Conservation (phyloP, 129 eudicot species). For the Escallonia herrerae region DNA sequence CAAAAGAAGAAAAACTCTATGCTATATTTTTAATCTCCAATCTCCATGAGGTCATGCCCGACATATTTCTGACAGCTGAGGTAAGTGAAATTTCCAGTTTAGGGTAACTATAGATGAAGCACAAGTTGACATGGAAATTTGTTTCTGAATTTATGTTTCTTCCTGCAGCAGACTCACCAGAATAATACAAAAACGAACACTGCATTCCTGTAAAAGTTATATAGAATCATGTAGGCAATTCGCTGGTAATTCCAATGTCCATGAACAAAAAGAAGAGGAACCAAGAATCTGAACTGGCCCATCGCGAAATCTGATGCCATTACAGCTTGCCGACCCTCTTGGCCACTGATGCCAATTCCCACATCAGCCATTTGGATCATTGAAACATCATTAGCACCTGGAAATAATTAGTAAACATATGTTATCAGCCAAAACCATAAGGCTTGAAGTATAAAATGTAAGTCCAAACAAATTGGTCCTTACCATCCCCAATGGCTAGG, state of each 20-base stretch:
- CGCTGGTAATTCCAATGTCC: slow-evolving; percentile 99
- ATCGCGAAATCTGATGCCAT: slow-evolving; percentile 99
- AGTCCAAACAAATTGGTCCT: slow-evolving; percentile 5
- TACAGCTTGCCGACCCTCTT: slow-evolving; percentile 99
- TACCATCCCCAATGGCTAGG: slow-evolving; percentile 98
- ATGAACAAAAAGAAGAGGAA: slow-evolving; percentile 84
- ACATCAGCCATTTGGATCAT: slow-evolving; percentile 99
- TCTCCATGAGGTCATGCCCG: not conserved
- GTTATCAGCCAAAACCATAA: slow-evolving; percentile 5
- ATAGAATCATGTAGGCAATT: slow-evolving; percentile 85
- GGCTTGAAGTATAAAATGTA: too few species aligned
- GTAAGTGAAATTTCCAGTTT: not conserved
- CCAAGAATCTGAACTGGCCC: slow-evolving; percentile 95
- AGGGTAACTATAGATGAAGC: not conserved
- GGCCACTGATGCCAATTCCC: slow-evolving; percentile 96
- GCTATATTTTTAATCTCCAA: too few species aligned
- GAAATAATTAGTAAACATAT: slow-evolving; percentile 1
- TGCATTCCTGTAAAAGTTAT: slow-evolving; percentile 93
- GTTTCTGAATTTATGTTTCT: slow-evolving; percentile 10
- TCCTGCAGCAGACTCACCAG: slow-evolving; percentile 53
- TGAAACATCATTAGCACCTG: slow-evolving; percentile 99
- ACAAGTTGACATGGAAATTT: not conserved
- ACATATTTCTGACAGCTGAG: slow-evolving; percentile 2
- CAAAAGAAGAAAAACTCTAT: too few species aligned
- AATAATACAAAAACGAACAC: slow-evolving; percentile 75